These are phyloP conservation scores for Candida insectalens DNA, from an alignment of 805 yeast genomes.

Conservation along the genomic window DNA sequence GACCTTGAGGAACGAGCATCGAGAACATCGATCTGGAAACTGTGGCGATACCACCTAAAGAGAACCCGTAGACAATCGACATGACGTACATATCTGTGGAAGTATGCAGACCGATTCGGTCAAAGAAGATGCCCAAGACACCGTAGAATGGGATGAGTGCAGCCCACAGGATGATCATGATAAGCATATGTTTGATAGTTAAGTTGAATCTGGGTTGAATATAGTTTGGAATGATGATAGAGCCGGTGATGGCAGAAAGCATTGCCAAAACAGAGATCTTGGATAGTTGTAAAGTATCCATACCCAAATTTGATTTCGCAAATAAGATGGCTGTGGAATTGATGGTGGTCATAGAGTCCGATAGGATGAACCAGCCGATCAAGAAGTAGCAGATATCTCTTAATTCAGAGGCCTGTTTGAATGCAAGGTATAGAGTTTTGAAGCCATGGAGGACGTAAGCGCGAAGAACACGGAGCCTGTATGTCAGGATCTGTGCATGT, in stretches of 20 bases:
- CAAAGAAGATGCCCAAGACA: constrained; percentile 50
- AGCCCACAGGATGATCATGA: constrained; percentile 49
- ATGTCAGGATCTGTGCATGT: constrained; percentile 3
- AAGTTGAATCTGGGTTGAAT: constrained; percentile 28
- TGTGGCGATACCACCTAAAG: constrained; percentile 66
- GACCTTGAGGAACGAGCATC: constrained; percentile 62
- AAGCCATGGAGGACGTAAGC: constrained; percentile 50
- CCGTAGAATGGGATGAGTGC: constrained; percentile 67
- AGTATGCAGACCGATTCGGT: constrained; percentile 46
- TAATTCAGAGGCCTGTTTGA: constrained; percentile 49
- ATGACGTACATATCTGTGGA: constrained; percentile 59
- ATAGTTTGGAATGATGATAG: constrained; percentile 43
- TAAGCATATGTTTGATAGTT: constrained; percentile 38
- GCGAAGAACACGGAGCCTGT: constrained; percentile 8
- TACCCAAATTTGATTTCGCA: constrained; percentile 59
- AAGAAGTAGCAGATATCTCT: constrained; percentile 59
- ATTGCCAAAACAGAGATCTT: constrained; percentile 58
- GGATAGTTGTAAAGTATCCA: constrained; percentile 60
- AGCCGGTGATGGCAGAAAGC: constrained; percentile 59
- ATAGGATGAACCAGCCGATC: constrained; percentile 66
- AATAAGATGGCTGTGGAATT: constrained; percentile 72
- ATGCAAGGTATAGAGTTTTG: constrained; percentile 43
- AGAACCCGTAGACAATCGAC: constrained; percentile 68
- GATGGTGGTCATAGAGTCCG: constrained; percentile 70
- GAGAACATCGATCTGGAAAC: constrained; percentile 61